Evolutionary conservation across 345 rosid genomes (phyloP).

Genomic region (Combretum micranthum): DNA sequence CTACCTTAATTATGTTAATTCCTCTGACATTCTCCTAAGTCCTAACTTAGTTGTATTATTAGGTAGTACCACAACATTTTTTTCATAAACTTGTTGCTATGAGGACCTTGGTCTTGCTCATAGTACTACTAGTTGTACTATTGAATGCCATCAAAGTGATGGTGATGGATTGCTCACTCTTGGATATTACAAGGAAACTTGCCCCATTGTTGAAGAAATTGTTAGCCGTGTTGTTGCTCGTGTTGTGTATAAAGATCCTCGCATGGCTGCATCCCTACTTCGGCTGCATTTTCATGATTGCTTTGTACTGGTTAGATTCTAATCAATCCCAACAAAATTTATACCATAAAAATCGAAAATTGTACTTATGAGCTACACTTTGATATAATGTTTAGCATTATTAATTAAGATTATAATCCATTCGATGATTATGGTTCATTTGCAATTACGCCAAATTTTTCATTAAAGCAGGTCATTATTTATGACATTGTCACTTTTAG

Average conservation of each 20-base stretch:
- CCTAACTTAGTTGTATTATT: background rate
- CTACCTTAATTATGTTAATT: background rate
- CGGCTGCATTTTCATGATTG: constrained; percentile 88
- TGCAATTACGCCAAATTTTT: too few species aligned
- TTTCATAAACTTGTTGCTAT: constrained; percentile 20
- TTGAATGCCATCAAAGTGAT: constrained; percentile 12
- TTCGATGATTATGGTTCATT: too few species aligned
- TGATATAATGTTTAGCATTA: too few species aligned
- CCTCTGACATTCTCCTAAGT: background rate
- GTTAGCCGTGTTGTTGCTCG: constrained; percentile 44
- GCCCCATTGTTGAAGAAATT: constrained; percentile 64
- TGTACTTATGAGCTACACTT: too few species aligned
- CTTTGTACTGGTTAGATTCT: constrained; percentile 47
- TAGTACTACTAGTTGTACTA: constrained; percentile 16
- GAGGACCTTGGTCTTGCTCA: constrained; percentile 8
- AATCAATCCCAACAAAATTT: too few species aligned
- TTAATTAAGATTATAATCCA: too few species aligned
- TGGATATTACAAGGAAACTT: constrained; percentile 68
- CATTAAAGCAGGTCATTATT: too few species aligned
- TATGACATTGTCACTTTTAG: too few species aligned
- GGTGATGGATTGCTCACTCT: constrained; percentile 28
- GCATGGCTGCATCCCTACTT: constrained; percentile 78
- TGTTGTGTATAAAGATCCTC: constrained; percentile 61
- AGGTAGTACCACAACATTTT: background rate
- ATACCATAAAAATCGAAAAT: too few species aligned